phyloP scores from a whole-genome alignment of 1,284 basidiomycete genomes.

The Cutaneotrichosporon cutaneum region DNA sequence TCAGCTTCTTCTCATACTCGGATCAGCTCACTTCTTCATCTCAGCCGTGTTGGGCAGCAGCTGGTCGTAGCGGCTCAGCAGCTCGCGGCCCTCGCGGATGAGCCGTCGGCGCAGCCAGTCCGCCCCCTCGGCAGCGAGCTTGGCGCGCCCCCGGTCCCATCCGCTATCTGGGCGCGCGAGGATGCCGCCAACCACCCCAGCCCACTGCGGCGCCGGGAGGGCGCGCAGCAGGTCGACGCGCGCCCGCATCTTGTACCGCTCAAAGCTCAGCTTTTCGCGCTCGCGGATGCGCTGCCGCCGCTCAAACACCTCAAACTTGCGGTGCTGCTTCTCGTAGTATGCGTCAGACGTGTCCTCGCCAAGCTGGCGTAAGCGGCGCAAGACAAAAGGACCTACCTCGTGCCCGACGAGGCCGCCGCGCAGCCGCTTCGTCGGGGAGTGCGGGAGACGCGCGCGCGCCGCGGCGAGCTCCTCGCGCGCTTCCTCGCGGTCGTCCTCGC shows the following conservation, averaged over 20 bases:
- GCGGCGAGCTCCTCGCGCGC: conserved; percentile 39
- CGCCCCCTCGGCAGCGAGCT: conserved; percentile 34
- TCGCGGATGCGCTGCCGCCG: conserved; percentile 79
- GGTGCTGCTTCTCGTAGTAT: conserved; percentile 78
- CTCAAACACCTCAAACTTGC: conserved; percentile 81
- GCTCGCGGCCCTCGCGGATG: conserved; percentile 46
- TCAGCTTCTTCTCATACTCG: not conserved
- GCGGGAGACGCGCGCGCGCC: not conserved
- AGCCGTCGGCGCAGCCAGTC: conserved; percentile 45
- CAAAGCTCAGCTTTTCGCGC: conserved; percentile 83
- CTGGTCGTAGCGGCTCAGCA: conserved; percentile 39
- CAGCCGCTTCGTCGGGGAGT: conserved; percentile 36
- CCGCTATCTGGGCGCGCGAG: conserved; percentile 17
- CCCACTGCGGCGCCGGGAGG: conserved; percentile 37
- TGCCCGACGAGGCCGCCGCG: conserved; percentile 27
- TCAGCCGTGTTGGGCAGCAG: conserved; percentile 16
- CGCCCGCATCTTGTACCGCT: conserved; percentile 85
- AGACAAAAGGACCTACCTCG: conserved; percentile 20
- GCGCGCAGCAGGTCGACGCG: conserved; percentile 76
- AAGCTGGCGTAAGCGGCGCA: conserved; percentile 52
- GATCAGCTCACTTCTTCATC: conserved; percentile 12
- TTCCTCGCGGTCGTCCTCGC: conserved; percentile 48
- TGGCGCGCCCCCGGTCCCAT: conserved; percentile 39
- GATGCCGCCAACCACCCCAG: conserved; percentile 29
- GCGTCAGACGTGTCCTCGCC: conserved; percentile 74